Percentiles rank a stretch among this genome's conserved stretches.
phyloP scores from a whole-genome alignment of 2,329 filamentous ascomycete species.

The Ophiocordyceps camponoti-saundersi region DNA sequence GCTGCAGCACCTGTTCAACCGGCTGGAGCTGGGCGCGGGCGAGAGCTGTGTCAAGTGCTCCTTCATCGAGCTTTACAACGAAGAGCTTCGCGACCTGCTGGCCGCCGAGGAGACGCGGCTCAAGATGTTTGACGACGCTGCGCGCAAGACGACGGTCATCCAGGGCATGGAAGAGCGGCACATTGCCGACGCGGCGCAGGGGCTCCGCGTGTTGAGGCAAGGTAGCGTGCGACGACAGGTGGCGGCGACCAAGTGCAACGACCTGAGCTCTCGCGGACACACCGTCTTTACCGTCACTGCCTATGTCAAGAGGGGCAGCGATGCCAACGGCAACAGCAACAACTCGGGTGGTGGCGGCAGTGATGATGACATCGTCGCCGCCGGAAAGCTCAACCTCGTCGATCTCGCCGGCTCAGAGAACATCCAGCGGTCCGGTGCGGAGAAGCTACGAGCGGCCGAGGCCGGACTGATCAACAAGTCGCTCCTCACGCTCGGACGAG shows the following conservation, averaged over 20 bases:
- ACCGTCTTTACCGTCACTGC: conserved; percentile 95
- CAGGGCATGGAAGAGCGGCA: conserved; percentile 97
- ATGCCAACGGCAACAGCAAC: conserved; percentile 11
- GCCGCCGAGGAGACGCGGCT: conserved; percentile 75
- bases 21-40: conserved; percentile 58
- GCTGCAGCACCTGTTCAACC: conserved; percentile 71
- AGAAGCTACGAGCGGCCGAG: conserved; percentile 93
- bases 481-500: conserved; percentile 79
- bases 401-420: conserved; percentile 96
- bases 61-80: conserved; percentile 97
- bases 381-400: conserved; percentile 89
- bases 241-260: conserved; percentile 99
- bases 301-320: conserved; percentile 71
- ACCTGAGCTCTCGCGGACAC: conserved; percentile 90
- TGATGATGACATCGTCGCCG: conserved; percentile 76
- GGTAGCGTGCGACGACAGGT: conserved; percentile 92
- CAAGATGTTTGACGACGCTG: conserved; percentile 88
- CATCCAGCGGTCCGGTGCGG: conserved; percentile 88
- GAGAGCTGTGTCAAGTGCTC: conserved; percentile 94
- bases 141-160: conserved; percentile 69
- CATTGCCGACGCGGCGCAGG: conserved; percentile 69
- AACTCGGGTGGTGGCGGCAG: conserved; percentile 32
- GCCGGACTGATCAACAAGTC: conserved; percentile 98
- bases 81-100: conserved; percentile 82
- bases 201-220: conserved; percentile 73